phyloP scores from a whole-genome alignment of 176 grass and related monocot species.

The Pontederia paniculata region DNA sequence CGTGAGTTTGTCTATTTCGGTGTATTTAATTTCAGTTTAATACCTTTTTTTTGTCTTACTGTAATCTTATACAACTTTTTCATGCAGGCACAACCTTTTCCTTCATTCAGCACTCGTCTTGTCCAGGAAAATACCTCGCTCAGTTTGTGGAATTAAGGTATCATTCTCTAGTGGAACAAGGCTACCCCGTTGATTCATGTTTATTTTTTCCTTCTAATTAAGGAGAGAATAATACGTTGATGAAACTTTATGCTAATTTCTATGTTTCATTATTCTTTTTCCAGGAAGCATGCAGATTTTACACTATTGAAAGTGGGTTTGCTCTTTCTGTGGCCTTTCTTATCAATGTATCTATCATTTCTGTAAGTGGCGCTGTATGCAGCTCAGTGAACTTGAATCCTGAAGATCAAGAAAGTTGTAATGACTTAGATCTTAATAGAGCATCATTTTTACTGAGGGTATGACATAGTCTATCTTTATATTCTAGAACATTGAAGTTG shows the following conservation, averaged over 20 bases:
- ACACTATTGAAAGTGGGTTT: slow-evolving; percentile 95
- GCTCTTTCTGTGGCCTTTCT: slow-evolving; percentile 86
- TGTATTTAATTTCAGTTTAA: neutral
- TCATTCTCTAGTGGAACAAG: neutral
- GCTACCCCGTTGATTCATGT: no score
- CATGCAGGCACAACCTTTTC: slow-evolving; percentile 90
- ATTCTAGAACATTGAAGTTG: neutral
- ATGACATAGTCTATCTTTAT: slow-evolving; percentile 7
- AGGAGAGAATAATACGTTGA: no score
- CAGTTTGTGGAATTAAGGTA: slow-evolving; percentile 84
- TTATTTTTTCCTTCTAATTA: no score
- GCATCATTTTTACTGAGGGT: slow-evolving; percentile 95
- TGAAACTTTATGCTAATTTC: slow-evolving; percentile 4
- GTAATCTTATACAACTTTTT: slow-evolving; percentile 7
- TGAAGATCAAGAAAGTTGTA: slow-evolving; percentile 68
- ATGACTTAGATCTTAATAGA: slow-evolving; percentile 88
- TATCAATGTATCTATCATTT: slow-evolving; percentile 94
- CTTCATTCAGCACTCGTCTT: slow-evolving; percentile 94
- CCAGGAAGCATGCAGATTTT: slow-evolving; percentile 91
- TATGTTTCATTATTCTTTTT: slow-evolving; percentile 20
- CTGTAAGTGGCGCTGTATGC: slow-evolving; percentile 86
- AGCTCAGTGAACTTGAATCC: slow-evolving; percentile 55
- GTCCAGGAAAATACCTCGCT: slow-evolving; percentile 90
- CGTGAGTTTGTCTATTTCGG: slow-evolving; percentile 42
- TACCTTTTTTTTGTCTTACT: neutral